These are phyloP conservation scores for Vigna trinervia DNA, from an alignment of 306 rosid species.

Conservation along the genomic window DNA sequence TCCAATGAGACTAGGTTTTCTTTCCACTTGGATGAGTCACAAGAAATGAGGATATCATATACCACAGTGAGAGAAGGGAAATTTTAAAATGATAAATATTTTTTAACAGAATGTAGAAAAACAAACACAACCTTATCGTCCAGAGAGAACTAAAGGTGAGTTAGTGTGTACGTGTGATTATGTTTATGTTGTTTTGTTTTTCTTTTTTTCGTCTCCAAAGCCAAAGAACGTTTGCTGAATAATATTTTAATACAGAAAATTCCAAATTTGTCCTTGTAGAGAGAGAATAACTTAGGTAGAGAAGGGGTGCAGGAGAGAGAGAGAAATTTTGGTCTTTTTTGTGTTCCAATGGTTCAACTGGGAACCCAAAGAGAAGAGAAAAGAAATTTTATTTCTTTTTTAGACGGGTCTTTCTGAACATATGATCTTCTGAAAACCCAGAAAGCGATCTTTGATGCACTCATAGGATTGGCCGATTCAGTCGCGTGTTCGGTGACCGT, in stretches of 20 bases:
- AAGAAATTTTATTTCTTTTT: constrained; percentile 41
- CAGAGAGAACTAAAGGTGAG: constrained; percentile 40
- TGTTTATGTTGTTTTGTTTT: not conserved
- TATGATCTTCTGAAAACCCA: constrained; percentile 74
- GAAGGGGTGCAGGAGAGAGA: constrained; percentile 49
- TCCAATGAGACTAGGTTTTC: constrained; percentile 36
- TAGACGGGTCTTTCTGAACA: constrained; percentile 57
- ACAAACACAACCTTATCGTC: constrained; percentile 48
- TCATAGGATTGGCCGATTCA: constrained; percentile 69
- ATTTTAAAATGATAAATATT: not conserved
- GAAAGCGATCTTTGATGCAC: constrained; percentile 78
- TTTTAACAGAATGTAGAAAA: not conserved
- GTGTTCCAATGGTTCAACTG: constrained; percentile 80
- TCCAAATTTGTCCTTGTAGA: constrained; percentile 67
- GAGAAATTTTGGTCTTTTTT: constrained; percentile 51
- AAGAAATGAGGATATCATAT: constrained; percentile 28
- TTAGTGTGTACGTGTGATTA: constrained; percentile 30
- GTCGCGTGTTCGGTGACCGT: constrained; percentile 48
- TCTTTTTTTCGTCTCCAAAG: constrained; percentile 40
- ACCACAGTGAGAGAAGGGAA: not conserved
- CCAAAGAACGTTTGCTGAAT: constrained; percentile 54
- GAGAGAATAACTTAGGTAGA: constrained; percentile 55
- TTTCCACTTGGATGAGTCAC: constrained; percentile 18
- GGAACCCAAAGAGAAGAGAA: constrained; percentile 57
- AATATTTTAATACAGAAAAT: constrained; percentile 53